Percentiles rank a stretch among this genome's conserved stretches.
Conservation (phyloP, 352 stramenopile genomes). For the Phytophthora kernoviae region DNA sequence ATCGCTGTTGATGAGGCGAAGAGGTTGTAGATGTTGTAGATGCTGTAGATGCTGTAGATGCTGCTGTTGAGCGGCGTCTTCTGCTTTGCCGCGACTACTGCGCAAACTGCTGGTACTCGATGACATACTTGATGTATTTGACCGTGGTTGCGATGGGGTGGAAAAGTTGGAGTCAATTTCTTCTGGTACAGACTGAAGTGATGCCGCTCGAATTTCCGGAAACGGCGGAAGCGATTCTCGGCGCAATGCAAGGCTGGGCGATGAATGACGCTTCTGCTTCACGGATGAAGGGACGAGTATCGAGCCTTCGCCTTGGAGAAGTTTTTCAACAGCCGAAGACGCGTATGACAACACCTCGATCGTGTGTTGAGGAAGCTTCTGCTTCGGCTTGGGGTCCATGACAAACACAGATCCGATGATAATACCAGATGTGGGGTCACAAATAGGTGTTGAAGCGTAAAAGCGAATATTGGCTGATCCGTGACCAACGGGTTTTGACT, state of each 20-base stretch:
- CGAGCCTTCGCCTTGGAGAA: constrained; percentile 43
- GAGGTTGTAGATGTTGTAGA: constrained; percentile 10
- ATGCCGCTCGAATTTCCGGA: constrained; percentile 36
- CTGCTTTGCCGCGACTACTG: constrained; percentile 4
- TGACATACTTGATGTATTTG: constrained; percentile 30
- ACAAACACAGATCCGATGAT: constrained; percentile 85
- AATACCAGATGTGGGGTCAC: constrained; percentile 54
- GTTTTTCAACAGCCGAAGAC: constrained; percentile 52
- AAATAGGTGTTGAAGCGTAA: constrained; percentile 87
- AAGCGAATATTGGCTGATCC: constrained; percentile 92
- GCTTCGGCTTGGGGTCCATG: constrained; percentile 70
- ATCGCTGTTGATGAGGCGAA: constrained; percentile 13
- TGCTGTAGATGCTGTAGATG: constrained; percentile 1
- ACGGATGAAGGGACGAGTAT: constrained; percentile 8
- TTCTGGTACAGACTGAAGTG: constrained; percentile 48
- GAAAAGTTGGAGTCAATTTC: constrained; percentile 50
- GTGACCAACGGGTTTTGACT: constrained; percentile 86
- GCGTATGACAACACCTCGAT: constrained; percentile 78
- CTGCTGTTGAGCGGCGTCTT: constrained; percentile 1
- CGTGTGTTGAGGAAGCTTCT: constrained; percentile 43
- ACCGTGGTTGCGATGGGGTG: constrained; percentile 18
- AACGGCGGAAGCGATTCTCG: constrained; percentile 27
- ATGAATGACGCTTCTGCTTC: constrained; percentile 35
- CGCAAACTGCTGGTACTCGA: constrained; percentile 25
- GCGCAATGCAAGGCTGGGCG: constrained; percentile 14